Evolutionary conservation across 1,284 basidiomycete genomes (phyloP).

Genomic region (Taiwanofungus camphoratus): DNA sequence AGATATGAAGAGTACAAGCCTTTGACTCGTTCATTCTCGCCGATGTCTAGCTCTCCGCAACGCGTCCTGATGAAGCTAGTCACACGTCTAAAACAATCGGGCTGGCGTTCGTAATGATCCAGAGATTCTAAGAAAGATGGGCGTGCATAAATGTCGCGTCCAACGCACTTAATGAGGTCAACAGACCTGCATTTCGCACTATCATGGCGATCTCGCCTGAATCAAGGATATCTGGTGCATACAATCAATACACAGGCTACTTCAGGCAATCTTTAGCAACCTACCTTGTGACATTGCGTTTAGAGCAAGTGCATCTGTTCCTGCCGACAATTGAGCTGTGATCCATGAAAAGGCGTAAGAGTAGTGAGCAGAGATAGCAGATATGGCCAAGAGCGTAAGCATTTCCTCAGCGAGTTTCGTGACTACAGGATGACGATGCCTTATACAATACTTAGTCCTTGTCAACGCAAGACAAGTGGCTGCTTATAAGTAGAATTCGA

Average conservation of each 20-base stretch:
- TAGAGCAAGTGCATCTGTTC: no score
- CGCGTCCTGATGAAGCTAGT: conserved; percentile 39
- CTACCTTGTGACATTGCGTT: no score
- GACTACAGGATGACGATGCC: neutral
- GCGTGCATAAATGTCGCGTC: neutral
- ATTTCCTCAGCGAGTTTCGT: no score
- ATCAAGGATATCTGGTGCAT: neutral
- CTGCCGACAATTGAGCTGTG: no score
- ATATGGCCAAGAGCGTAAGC: no score
- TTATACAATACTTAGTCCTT: neutral
- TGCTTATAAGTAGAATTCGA: no score
- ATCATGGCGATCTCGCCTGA: conserved; percentile 8
- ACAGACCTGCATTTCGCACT: conserved; percentile 2
- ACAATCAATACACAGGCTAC: conserved; percentile 5
- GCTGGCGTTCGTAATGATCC: conserved; percentile 28
- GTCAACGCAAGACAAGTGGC: no score
- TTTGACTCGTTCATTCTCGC: conserved; percentile 53
- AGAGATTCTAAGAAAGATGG: conserved; percentile 13
- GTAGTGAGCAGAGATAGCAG: no score
- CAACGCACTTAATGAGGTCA: no score
- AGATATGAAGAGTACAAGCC: conserved; percentile 26
- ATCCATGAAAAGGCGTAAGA: no score
- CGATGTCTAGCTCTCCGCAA: conserved; percentile 53
- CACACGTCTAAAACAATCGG: conserved; percentile 61
- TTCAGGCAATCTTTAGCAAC: no score